Base-by-base conservation (phyloP, 2,329 filamentous ascomycete species). In the Monilinia polystroma region DNA sequence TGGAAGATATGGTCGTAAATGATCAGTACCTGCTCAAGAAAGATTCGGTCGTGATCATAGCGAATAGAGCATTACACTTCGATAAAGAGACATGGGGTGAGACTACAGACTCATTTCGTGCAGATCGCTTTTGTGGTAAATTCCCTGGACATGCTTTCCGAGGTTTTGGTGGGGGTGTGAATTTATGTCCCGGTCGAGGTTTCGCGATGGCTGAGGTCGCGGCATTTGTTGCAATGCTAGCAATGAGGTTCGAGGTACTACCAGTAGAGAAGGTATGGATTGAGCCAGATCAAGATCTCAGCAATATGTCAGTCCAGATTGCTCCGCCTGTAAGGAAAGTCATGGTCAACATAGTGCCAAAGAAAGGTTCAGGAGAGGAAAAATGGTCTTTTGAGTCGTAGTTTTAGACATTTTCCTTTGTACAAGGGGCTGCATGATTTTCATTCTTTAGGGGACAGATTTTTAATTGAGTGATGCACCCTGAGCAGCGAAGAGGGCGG, bases 201-300 rank as follows among this genome's bases (percentile, higher is more conserved):
- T 64, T 64, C 6, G 63, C 63, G 41, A 51, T 65, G 63, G 43
- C 16, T 16, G 63, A 65, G 45, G n/a, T 65, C 2, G 53, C 43
- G 3, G 53, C 45, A 29, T 29, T 65, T 18, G 14, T 41, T 2
- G 63, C 54, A 41, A 65, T 65, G n/a, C 32, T 59, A 29, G 23
- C 32, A 41, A 32, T 43, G n/a, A 58, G 32, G 5, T 65, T 58
- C 23, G 45, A 65, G 11, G n/a, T 59, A 8, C 10, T 52, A 18
- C 63, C 45, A 2, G 54, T 52, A 1, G 54, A 10, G 2, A n/a
- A 12, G n/a, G 18, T 4, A 8, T 65, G 45, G 63, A 1, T 43
- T 58, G 53, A 52, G 7, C 63, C 53, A 3, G 63, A 45, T 3
- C 32, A 58, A 14, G 43, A 58, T 16, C 20, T 58, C 20, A 65